A percentile compares a stretch with the other conserved stretches of the same genome.
Evolutionary conservation across 768 basidiomycete genomes (phyloP).

Genomic region (Boletus tylopilopsis): DNA sequence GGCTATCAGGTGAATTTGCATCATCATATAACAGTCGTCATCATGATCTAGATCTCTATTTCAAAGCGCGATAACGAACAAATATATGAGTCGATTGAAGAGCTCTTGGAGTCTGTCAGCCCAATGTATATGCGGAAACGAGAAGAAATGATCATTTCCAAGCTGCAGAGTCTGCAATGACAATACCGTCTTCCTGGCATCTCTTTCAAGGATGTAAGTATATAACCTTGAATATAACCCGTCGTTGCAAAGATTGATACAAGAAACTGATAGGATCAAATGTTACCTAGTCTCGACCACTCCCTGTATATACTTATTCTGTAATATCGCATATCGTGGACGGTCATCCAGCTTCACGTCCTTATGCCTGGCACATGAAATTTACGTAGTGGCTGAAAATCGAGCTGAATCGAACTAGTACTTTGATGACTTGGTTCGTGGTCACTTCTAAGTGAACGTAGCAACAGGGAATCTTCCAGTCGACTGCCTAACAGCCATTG

Average conservation of each 20-base stretch:
- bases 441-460: neutral
- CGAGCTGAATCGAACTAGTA: too few species aligned
- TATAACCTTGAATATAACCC: neutral
- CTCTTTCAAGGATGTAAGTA: conserved; percentile 9
- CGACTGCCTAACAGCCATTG: conserved; percentile 38
- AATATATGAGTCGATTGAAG: conserved; percentile 57
- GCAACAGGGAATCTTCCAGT: conserved; percentile 11
- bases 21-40: neutral
- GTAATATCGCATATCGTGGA: conserved; percentile 5
- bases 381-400: neutral
- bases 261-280: conserved; percentile 6
- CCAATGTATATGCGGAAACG: conserved; percentile 46
- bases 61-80: conserved; percentile 25
- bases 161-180: conserved; percentile 42
- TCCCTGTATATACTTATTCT: conserved; percentile 17
- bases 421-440: too few species aligned
- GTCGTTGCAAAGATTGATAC: neutral
- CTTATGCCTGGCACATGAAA: neutral
- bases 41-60: conserved; percentile 12
- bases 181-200: neutral
- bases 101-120: conserved; percentile 52
- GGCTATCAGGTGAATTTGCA: conserved; percentile 51
- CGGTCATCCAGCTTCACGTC: too few species aligned
- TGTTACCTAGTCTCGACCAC: neutral
- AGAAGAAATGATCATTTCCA: conserved; percentile 45